Evolutionary conservation across 345 rosid species (phyloP).

Genomic region (Eucalyptus erythrocorys): DNA sequence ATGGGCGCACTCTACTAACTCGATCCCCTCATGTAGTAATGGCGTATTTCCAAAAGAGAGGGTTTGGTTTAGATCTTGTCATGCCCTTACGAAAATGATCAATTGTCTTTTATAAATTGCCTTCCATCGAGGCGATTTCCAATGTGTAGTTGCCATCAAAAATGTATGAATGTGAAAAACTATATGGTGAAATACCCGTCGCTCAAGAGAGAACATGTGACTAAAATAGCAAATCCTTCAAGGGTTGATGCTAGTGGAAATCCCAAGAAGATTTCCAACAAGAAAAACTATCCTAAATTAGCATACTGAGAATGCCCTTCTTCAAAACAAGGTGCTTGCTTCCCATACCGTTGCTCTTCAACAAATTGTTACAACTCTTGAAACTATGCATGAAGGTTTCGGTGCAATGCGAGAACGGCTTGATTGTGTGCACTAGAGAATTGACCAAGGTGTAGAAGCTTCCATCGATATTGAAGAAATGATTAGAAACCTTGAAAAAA

Average conservation of each 20-base stretch:
- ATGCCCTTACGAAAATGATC: too few species aligned
- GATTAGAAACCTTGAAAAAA: neutral
- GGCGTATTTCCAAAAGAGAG: too few species aligned
- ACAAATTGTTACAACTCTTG: neutral
- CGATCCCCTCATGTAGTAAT: too few species aligned
- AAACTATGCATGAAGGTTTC: neutral
- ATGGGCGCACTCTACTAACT: too few species aligned
- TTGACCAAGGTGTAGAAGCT: neutral
- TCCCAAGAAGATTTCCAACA: neutral
- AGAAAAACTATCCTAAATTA: neutral
- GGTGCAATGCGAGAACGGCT: neutral
- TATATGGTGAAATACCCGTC: too few species aligned
- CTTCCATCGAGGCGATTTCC: too few species aligned
- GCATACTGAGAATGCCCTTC: neutral
- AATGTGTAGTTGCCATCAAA: too few species aligned
- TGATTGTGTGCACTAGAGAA: neutral
- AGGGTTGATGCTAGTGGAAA: neutral
- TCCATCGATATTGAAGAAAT: neutral
- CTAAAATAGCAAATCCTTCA: neutral
- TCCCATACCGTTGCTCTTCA: neutral
- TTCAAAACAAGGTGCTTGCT: neutral
- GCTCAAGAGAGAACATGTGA: neutral
- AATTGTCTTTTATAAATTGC: fast-evolving
- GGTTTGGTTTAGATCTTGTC: too few species aligned
- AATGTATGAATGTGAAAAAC: too few species aligned